These are phyloP conservation scores for Boletus insuetus DNA, from an alignment of 768 basidiomycete species.

Conservation along the genomic window DNA sequence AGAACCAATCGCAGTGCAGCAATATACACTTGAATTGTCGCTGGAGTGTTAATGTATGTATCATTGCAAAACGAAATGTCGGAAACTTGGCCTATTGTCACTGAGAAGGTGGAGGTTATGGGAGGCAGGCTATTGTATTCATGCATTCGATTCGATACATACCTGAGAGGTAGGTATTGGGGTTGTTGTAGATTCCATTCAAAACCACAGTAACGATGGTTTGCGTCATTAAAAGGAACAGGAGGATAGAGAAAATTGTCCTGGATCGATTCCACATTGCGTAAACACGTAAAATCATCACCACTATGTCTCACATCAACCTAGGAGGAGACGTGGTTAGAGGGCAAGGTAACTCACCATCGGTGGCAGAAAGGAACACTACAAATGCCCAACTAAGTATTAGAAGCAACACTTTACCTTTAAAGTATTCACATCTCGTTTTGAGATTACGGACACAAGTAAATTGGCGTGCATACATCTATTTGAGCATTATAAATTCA, in stretches of 20 bases:
- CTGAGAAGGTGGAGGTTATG: background rate
- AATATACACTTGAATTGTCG: background rate
- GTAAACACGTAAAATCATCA: background rate
- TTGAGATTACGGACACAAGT: too few species aligned
- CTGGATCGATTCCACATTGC: background rate
- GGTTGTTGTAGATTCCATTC: background rate
- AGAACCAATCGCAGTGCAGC: too few species aligned
- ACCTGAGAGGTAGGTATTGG: background rate
- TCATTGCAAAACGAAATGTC: background rate
- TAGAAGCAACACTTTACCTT: too few species aligned
- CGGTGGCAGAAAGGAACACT: background rate
- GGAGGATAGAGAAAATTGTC: background rate
- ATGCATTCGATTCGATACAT: background rate
- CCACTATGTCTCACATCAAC: background rate
- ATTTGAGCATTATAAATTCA: too few species aligned
- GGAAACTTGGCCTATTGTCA: background rate
- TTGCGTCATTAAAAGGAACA: background rate
- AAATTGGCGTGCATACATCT: background rate
- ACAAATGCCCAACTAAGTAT: background rate
- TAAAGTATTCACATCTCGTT: too few species aligned
- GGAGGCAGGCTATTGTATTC: too few species aligned
- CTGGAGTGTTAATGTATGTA: background rate
- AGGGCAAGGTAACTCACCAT: background rate
- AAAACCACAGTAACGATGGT: too few species aligned
- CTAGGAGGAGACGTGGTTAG: background rate